Conservation (phyloP, 176 grass and related monocot genomes). For the Melocanna baccifera region DNA sequence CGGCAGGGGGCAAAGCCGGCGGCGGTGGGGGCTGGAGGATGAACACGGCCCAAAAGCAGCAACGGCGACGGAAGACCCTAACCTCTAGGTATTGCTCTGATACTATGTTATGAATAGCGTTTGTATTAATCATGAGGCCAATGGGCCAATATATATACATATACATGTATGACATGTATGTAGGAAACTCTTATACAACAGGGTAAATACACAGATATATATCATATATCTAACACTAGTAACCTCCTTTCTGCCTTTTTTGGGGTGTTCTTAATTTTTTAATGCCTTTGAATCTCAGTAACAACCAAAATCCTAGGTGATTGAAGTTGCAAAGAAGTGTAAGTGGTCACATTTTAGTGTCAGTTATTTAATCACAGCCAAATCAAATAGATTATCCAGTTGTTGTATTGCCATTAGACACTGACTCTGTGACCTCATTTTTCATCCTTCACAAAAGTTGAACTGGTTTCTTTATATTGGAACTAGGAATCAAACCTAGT, state of each 20-base stretch:
- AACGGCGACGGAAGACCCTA: too few species aligned
- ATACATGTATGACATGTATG: too few species aligned
- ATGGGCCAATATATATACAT: too few species aligned
- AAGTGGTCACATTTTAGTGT: not conserved
- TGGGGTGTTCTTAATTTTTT: not conserved
- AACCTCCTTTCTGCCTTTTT: not conserved
- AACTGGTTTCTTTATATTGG: not conserved
- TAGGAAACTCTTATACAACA: too few species aligned
- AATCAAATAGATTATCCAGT: not conserved
- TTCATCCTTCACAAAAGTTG: not conserved
- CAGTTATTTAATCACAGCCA: not conserved
- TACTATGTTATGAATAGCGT: too few species aligned
- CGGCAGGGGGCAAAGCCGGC: too few species aligned
- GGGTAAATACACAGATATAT: too few species aligned
- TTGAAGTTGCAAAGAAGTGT: not conserved
- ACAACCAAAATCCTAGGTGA: slow-evolving; percentile 3
- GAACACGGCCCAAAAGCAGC: too few species aligned
- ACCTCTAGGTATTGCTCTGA: too few species aligned
- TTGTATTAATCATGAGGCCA: too few species aligned
- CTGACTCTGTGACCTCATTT: not conserved
- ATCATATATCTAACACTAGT: too few species aligned
- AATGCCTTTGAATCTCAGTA: not conserved
- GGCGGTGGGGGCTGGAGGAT: too few species aligned
- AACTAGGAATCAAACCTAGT: not conserved
- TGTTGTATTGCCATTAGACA: slow-evolving; percentile 2